Base-by-base conservation (phyloP, 768 basidiomycete species). In the Rhodotorula diobovata region DNA sequence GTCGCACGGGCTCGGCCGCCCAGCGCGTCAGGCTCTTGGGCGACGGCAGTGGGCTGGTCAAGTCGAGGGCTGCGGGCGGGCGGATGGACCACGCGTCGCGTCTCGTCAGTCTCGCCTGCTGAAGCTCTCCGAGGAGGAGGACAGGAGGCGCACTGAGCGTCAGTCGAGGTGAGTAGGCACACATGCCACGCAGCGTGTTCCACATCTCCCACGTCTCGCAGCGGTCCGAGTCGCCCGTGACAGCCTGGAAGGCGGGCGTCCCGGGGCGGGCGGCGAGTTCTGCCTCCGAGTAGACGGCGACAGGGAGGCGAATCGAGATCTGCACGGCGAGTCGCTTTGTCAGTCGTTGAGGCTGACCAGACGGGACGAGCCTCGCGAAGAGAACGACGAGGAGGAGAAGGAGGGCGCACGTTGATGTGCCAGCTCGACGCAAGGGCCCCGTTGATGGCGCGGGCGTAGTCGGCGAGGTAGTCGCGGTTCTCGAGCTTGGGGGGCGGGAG, bases 161-260 rank as follows among this genome's bases (percentile, higher is more conserved):
- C 41, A 83, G 73, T 20, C 82, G 76, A 6, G 80, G 78, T 53
- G 81, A 79, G 80, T 93, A 95, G 67, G 88, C 88, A 80, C 96
- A 99, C 45, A 95, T 85, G 7, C 89, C 88, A 70, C 94, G 85
- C 68, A 99, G 91, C 58, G 89, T 85, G 80, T 98, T 96, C 96
- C 96, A 99, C 87, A 94, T 95, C 80, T 98, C 96, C 95, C 96
- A 99, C 1, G 90, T 91, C 12, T 77, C 45, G 67, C 70, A 41
- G 30, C 62, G 39, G 61, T 70, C 77, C 21, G 61, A 43, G 15
- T 70, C 69, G 41, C 71, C 34, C 5, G 67, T n/a, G 6, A 63
- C 25, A 0, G 68, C 64, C 16, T 69, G 58, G 51, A 73, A 71
- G 28, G 76, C 76, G 1, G 80, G 68, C 21, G 70, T 72, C 20